Conservation (phyloP, 1,139 yeast genomes). For the Trichomonascaceae sp. region DNA sequence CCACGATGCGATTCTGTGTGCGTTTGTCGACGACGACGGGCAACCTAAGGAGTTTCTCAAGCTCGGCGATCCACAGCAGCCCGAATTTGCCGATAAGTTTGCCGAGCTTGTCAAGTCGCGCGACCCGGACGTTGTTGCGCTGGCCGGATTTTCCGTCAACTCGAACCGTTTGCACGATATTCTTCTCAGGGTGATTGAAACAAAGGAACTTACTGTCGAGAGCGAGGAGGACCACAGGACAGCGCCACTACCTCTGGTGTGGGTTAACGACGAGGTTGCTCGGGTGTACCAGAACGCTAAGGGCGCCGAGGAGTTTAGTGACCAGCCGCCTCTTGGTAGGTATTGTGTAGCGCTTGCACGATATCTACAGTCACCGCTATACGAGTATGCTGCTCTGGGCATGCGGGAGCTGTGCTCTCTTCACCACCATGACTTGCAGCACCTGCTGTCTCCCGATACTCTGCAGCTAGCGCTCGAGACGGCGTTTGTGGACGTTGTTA, state of each 20-base stretch:
- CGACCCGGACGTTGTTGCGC: conserved; percentile 78
- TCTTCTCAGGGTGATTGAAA: conserved; percentile 40
- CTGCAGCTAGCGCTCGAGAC: conserved; percentile 61
- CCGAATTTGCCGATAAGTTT: conserved; percentile 48
- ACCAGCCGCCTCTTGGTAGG: conserved; percentile 67
- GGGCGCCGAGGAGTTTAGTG: conserved; percentile 79
- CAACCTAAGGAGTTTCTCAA: conserved; percentile 65
- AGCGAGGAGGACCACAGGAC: conserved; percentile 25
- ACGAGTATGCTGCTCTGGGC: conserved; percentile 76
- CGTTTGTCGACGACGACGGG: conserved; percentile 66
- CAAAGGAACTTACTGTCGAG: conserved; percentile 41
- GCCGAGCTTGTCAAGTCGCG: conserved; percentile 38
- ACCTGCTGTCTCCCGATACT: conserved; percentile 50
- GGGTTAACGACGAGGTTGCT: conserved; percentile 93
- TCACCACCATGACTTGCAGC: conserved; percentile 64
- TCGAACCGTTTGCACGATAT: conserved; percentile 50
- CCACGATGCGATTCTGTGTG: conserved; percentile 79
- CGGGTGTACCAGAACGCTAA: conserved; percentile 72
- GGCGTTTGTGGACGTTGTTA: conserved; percentile 79
- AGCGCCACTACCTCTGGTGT: conserved; percentile 31
- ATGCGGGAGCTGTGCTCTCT: conserved; percentile 53
- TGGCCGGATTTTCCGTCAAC: conserved; percentile 76
- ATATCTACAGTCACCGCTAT: conserved; percentile 77
- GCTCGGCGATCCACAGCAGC: conserved; percentile 55
- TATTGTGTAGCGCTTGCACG: conserved; percentile 86